These are phyloP conservation scores for Tanacetum coccineum DNA, from an alignment of 129 eudicot genomes.

Conservation along the genomic window DNA sequence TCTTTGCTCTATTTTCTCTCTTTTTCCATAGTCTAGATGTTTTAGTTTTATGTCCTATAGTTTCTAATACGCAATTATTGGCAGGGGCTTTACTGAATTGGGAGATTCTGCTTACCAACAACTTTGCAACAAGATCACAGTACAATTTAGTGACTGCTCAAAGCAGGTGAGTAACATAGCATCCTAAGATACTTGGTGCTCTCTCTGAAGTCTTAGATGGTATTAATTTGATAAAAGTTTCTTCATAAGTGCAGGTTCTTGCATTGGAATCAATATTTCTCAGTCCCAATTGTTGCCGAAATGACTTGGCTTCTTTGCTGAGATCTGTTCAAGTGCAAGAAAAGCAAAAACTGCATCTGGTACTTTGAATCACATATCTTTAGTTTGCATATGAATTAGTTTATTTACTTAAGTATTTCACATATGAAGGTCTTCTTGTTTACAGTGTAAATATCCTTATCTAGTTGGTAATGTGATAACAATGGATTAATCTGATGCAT, in stretches of 20 bases:
- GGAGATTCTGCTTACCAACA: slow-evolving; percentile 81
- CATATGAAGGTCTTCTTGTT: not conserved
- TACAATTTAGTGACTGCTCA: slow-evolving; percentile 77
- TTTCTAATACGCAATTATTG: slow-evolving; percentile 14
- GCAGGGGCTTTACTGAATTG: slow-evolving; percentile 83
- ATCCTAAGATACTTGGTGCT: not conserved
- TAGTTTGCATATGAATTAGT: slow-evolving; percentile 3
- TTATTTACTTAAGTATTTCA: not conserved
- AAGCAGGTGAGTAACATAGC: slow-evolving; percentile 59
- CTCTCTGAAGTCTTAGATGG: not conserved
- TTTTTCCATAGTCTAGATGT: too few relatives aligned
- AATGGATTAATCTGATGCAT: not conserved
- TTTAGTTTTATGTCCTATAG: too few relatives aligned
- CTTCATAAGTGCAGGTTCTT: slow-evolving; percentile 55
- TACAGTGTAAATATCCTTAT: not conserved
- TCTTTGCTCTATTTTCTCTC: too few relatives aligned
- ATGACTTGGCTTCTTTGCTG: slow-evolving; percentile 72
- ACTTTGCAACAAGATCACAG: slow-evolving; percentile 81
- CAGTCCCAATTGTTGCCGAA: slow-evolving; percentile 64
- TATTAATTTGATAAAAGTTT: slow-evolving; percentile 18
- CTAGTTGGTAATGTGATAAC: not conserved
- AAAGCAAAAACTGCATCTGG: slow-evolving; percentile 89
- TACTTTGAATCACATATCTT: slow-evolving; percentile 22
- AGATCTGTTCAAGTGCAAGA: slow-evolving; percentile 89
- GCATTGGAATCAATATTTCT: slow-evolving; percentile 71